phyloP scores from a whole-genome alignment of 2,329 filamentous ascomycete genomes.

The Zalaria obscura region DNA sequence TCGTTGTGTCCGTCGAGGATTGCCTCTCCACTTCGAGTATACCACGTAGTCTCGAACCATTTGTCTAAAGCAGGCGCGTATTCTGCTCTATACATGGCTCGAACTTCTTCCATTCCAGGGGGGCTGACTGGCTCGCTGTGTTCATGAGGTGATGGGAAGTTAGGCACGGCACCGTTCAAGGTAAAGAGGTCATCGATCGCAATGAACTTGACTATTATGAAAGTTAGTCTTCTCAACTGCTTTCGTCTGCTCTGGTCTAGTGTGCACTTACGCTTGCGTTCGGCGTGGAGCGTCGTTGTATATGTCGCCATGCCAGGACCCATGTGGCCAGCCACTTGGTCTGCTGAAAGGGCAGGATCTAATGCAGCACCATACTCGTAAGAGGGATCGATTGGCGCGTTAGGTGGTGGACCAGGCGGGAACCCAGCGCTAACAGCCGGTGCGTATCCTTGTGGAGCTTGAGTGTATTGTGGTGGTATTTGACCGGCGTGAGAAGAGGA shows the following conservation, averaged over 20 bases:
- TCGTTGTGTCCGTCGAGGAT: background rate
- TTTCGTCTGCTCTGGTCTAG: too few species aligned
- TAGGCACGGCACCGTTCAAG: conserved; percentile 45
- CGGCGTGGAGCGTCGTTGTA: conserved; percentile 11
- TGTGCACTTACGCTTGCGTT: conserved; percentile 13
- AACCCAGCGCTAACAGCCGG: conserved; percentile 19
- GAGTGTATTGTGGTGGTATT: conserved; percentile 15
- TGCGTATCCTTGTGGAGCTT: conserved; percentile 27
- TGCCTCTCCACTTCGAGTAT: conserved; percentile 27
- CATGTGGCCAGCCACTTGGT: conserved; percentile 12
- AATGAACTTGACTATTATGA: conserved; percentile 27
- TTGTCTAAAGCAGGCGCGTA: conserved; percentile 62
- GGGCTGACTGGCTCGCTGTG: conserved; percentile 27
- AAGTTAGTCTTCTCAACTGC: background rate
- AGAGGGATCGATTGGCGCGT: background rate
- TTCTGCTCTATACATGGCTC: conserved; percentile 57
- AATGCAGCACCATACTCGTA: conserved; percentile 8
- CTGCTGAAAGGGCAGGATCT: conserved; percentile 15
- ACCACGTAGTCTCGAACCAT: conserved; percentile 78
- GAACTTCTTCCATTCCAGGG: conserved; percentile 58
- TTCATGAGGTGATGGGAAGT: conserved; percentile 27
- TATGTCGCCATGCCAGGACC: conserved; percentile 4
- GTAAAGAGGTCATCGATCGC: conserved; percentile 60
- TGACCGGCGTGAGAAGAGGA: conserved; percentile 8
- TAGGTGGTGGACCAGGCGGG: conserved; percentile 6